Evolutionary conservation across 2,329 filamentous ascomycete genomes (phyloP).

Genomic region (Rutstroemia sp.): DNA sequence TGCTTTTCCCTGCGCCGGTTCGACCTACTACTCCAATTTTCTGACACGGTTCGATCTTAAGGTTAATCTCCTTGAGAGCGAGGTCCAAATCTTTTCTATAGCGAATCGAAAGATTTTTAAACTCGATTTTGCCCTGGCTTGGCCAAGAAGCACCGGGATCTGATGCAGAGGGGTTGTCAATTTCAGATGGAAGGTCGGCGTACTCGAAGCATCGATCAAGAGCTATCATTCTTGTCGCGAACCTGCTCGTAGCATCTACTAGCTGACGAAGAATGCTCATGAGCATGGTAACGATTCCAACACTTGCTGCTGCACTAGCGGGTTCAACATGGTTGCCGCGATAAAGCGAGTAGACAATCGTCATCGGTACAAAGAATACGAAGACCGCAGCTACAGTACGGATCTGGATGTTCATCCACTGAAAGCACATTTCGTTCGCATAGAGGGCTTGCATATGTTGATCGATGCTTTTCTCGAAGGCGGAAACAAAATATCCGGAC

Average conservation of each 20-base stretch:
- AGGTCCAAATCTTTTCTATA: conserved; percentile 28
- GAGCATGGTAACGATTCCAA: too few relatives aligned
- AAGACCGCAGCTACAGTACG: too few relatives aligned
- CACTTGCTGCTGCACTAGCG: too few relatives aligned
- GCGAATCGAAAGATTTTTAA: neutral
- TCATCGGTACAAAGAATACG: too few relatives aligned
- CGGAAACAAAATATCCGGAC: too few relatives aligned
- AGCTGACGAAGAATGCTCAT: too few relatives aligned
- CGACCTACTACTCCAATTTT: conserved; percentile 12
- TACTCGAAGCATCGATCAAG: neutral
- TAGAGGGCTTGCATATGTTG: neutral
- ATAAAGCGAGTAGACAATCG: too few relatives aligned
- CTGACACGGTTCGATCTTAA: conserved; percentile 56
- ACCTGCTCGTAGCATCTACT: too few relatives aligned
- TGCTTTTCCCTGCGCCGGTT: conserved; percentile 13
- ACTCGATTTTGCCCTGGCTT: neutral
- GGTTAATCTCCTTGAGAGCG: conserved; percentile 59
- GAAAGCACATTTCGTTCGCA: neutral
- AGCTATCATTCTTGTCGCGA: neutral
- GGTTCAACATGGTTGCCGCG: too few relatives aligned
- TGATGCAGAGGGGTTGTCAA: neutral
- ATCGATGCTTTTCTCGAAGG: neutral
- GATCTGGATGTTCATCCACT: neutral
- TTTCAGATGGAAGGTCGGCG: neutral
- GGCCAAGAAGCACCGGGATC: neutral